Evolutionary conservation across 345 rosid genomes (phyloP), one percentile per base, ranked within the genome.

Genomic region (Litchi chinensis): DNA sequence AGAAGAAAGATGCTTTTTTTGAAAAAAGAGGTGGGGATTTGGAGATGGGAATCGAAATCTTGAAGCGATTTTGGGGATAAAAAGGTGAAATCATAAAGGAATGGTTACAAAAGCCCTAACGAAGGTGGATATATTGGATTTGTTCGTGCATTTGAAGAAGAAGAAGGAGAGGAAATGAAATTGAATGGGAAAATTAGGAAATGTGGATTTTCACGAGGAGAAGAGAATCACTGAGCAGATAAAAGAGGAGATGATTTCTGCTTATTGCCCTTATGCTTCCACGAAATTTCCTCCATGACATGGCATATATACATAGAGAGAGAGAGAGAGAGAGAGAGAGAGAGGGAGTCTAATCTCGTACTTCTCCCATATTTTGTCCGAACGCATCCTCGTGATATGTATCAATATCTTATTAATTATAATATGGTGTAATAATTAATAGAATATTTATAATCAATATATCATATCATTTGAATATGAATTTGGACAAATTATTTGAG

Each of bases 21-120:
- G 15, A 5, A 74, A 80, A 74, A 48, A 76, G 74, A 68, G 70
- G 72, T 54, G 67, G 67, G 3, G 62, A 73, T 76, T 62, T 63
- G 73, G 44, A 70, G 82, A 65, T 21, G 57, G 81, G 90, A 79
- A 86, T 87, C 90, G 68, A 86, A 84, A 86, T 75, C 86, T 63
- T 77, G 75, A 72, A 80, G 66, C 44, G 83, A 37, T 77, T 68
- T 44, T 5, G 81, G 73, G 60, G 76, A 60, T 76, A 77, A 48
- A 74, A 83, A 79, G 79, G 62, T 10, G 70, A 73, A 81, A 82
- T 70, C 84, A 82, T 84, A 76, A 84, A 82, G 77, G 71, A 77
- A 64, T 15, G 87, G 86, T 54, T 66, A 13, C 22, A 54, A 67
- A 66, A 76, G 56, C 65, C 79, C 73, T 67, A 54, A 75, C 32